Evolutionary conservation across 2,329 filamentous ascomycete species (phyloP), one percentile per base, ranked within the genome.

Genomic region (Orbilia ellipsospora): DNA sequence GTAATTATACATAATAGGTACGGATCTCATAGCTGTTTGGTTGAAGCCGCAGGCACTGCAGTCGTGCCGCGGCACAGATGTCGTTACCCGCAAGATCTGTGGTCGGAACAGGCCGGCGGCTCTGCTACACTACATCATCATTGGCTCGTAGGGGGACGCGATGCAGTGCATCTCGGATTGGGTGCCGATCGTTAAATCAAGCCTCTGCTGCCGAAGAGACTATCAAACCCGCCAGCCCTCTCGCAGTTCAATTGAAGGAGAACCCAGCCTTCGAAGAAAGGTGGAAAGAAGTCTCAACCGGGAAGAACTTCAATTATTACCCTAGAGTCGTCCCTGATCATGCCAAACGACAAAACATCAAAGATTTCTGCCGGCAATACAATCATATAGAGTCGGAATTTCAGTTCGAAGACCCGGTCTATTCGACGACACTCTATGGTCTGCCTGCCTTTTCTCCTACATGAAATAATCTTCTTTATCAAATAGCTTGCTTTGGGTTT

Each of bases 251-350:
- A 20, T 18, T 51, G 12, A 51, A 57, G 36, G 70, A 68, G 23
- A 57, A 62, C 7, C 12, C 45, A 10, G 23, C 2, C 16, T 16
- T 54, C 13, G 79, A 83, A 84, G 60, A 82, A 84, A 78, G 84
- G 84, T 79, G 85, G 88, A n/a, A 80, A 87, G 5, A 82, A 85
- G 44, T 87, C 89, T 80, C 82, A 90, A 75, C 81, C 83, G 75
- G 83, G 83, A 36, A 83, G 23, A 83, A 85, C 78, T 83, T 84
- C 3, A 81, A 89, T 76, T 80, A 82, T n/a, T 90, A 90, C 80
- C 89, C 89, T 3, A 84, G 87, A 56, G 80, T 86, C 13, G 79
- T 80, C 13, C 79, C 78, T 26, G 78, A 81, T 75, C 79, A 77
- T 18, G 78, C 28, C 12, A 61, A 78, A 18, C 79, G 81, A 56